Conservation (phyloP, 169 alveolate genomes). For the Cryptosporidium parvum region DNA sequence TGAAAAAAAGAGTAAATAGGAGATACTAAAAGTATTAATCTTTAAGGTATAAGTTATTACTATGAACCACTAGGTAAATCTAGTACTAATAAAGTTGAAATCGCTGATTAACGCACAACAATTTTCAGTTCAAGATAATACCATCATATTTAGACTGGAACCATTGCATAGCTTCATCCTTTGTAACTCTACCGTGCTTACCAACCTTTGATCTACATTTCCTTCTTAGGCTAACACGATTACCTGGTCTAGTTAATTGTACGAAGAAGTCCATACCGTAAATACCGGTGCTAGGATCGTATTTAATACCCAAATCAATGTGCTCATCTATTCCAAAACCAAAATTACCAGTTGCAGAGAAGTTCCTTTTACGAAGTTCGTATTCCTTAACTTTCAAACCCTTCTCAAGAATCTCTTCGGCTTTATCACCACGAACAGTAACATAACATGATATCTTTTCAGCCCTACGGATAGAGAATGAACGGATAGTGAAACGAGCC, state of each 20-base stretch:
- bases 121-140: constrained; percentile 88
- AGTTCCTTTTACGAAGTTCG: constrained; percentile 96
- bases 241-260: constrained; percentile 98
- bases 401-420: constrained; percentile 97
- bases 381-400: constrained; percentile 99
- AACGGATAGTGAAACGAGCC: constrained; percentile 94
- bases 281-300: constrained; percentile 97
- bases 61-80: constrained; percentile 6
- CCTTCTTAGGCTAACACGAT: constrained; percentile 96
- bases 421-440: constrained; percentile 99
- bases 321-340: constrained; percentile 99
- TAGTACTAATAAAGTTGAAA: background rate
- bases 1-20: background rate
- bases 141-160: constrained; percentile 98
- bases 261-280: constrained; percentile 99
- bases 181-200: constrained; percentile 93
- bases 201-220: constrained; percentile 93
- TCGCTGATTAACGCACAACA: background rate
- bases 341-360: constrained; percentile 98
- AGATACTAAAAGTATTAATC: constrained; percentile 12
- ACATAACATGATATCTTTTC: constrained; percentile 99
- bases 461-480: constrained; percentile 98
- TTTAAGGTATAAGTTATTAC: constrained; percentile 48
- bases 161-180: constrained; percentile 98
- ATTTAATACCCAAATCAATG: constrained; percentile 99